Conservation (phyloP, 768 basidiomycete species). For the Fomitopsis pulvina region DNA sequence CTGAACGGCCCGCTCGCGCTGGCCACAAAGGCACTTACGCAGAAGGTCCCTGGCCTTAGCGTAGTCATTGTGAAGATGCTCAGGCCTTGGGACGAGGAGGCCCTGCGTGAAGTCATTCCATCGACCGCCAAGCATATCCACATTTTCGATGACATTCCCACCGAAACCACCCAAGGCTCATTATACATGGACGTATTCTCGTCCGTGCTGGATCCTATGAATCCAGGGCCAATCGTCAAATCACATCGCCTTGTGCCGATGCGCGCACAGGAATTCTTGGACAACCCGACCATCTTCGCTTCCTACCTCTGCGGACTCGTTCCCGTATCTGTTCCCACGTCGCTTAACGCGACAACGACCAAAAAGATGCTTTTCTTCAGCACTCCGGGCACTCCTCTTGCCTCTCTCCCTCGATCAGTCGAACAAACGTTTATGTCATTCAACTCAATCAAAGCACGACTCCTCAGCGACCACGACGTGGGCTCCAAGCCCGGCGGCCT, state of each 20-base stretch:
- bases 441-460: conserved; percentile 47
- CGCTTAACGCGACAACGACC: conserved; percentile 18
- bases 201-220: conserved; percentile 37
- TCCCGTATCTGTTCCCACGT: conserved; percentile 21
- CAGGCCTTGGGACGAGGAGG: conserved; percentile 71
- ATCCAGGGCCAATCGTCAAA: conserved; percentile 37
- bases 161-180: conserved; percentile 50
- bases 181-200: conserved; percentile 72
- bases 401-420: conserved; percentile 41
- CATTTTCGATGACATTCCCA: conserved; percentile 75
- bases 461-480: conserved; percentile 65
- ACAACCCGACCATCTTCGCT: conserved; percentile 35
- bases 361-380: conserved; percentile 60
- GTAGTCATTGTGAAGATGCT: conserved; percentile 72
- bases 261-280: conserved; percentile 46
- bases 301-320: conserved; percentile 29
- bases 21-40: conserved; percentile 45
- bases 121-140: conserved; percentile 50
- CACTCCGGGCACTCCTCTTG: conserved; percentile 45
- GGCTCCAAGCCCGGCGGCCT: conserved; percentile 72
- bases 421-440: conserved; percentile 53
- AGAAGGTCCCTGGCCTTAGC: conserved; percentile 44
- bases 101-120: conserved; percentile 58
- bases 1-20: conserved; percentile 76
- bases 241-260: conserved; percentile 54